Evolutionary conservation across 2,329 filamentous ascomycete genomes (phyloP).

Genomic region (Apiospora marii): DNA sequence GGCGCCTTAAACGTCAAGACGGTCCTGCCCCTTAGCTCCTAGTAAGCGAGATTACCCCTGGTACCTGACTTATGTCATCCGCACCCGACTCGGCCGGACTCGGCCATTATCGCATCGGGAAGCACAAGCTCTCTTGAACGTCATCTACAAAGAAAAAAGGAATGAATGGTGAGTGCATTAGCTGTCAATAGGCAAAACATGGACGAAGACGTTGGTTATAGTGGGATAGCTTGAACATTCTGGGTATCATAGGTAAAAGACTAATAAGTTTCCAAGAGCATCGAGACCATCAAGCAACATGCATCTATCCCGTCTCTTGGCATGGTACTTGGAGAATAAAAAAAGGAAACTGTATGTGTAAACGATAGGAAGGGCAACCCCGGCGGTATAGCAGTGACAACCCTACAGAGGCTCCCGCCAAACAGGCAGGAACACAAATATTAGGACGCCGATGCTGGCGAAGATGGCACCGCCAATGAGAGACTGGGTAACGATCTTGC

Average conservation of each 20-base stretch:
- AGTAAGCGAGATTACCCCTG: conserved; percentile 5
- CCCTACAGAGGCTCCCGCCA: conserved; percentile 39
- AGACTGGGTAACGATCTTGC: conserved; percentile 54
- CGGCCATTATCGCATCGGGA: not conserved
- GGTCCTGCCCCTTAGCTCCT: not conserved
- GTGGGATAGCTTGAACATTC: not conserved
- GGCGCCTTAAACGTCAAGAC: conserved; percentile 1
- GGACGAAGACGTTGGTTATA: not conserved
- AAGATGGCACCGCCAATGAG: conserved; percentile 48
- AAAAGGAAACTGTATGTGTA: not conserved
- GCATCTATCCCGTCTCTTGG: not conserved
- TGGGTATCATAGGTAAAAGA: conserved; percentile 9
- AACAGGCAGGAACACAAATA: conserved; percentile 54
- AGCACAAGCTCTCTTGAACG: not conserved
- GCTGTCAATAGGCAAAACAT: no score
- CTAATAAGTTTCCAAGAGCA: not conserved
- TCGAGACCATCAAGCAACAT: no score
- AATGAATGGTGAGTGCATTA: no score
- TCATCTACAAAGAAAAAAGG: not conserved
- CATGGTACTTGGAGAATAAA: not conserved
- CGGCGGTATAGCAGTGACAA: not conserved
- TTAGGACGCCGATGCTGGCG: conserved; percentile 44
- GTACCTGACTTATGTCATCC: conserved; percentile 4
- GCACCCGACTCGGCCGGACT: not conserved
- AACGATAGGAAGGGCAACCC: no score